Evolutionary conservation across 2,329 filamentous ascomycete species (phyloP), one percentile per base, ranked within the genome.

Genomic region (Xylaria digitata): DNA sequence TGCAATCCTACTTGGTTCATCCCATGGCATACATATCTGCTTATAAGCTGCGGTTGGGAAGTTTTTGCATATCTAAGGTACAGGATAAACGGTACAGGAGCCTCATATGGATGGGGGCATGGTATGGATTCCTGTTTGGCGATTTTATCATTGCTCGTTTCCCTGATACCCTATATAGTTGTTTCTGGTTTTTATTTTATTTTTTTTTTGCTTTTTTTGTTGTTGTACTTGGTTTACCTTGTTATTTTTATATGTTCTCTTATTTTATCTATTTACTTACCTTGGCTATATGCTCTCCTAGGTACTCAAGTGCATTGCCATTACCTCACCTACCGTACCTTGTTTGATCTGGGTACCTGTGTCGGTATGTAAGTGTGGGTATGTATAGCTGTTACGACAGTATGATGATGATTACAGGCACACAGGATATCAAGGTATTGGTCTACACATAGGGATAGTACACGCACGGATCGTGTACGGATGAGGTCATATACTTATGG

Each of bases 131-230:
- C 61, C 60, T 67, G 65, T 64, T 63, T 63, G 55, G 60, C 65
- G 60, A 66, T 66, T 61, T 66, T 55, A 60, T 63, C 32, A 60
- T 59, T 62, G 58, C 49, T 66, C 63, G 53, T 65, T 66, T 62
- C 43, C 58, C 48, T 37, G 66, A 68, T 68, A 68, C 66, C 66
- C 66, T 68, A 68, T 60, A 68, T 61, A 66, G 66, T 68, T 68
- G 21, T 52, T 52, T 45, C 3, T 26, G 26, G 26, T 30, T 37
- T 40, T 46, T 45, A 5, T 26, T 19, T 57, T 13, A 9, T 42
- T 46, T n/a, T 42, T 49, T 53, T 26, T 19, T 57, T 13, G 9
- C 42, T 46, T n/a, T 42, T 49, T 53, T 57, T 59, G 17, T 50
- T 52, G 13, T 30, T 26, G 6, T 49, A 26, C 11, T 49, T 48